These are phyloP conservation scores for Chaetomidium leptoderma DNA, from an alignment of 495 filamentous ascomycete genomes.

Conservation along the genomic window DNA sequence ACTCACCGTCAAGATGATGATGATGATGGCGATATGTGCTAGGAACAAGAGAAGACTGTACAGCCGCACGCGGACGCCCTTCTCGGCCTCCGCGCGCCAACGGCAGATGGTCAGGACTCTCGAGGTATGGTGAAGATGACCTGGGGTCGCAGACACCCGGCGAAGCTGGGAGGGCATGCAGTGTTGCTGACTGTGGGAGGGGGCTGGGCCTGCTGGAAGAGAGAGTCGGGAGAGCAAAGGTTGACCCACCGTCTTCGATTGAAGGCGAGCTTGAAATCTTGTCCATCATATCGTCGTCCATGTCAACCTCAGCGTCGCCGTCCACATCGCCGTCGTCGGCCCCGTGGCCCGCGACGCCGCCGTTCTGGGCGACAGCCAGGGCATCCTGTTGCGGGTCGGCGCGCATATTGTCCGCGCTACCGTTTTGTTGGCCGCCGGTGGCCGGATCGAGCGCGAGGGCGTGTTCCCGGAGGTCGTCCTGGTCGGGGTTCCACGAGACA, in stretches of 20 bases:
- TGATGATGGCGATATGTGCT: conserved; percentile 51
- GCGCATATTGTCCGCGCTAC: conserved; percentile 32
- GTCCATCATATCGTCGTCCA: conserved; percentile 93
- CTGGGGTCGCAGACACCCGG: conserved; percentile 31
- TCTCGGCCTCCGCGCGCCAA: conserved; percentile 33
- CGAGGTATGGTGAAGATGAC: conserved; percentile 54
- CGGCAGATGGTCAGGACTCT: conserved; percentile 46
- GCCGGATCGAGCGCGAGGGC: conserved; percentile 8
- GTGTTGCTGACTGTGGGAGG: conserved; percentile 32
- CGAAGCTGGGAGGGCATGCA: conserved; percentile 27
- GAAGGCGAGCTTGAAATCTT: conserved; percentile 97
- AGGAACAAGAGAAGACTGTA: conserved; percentile 16
- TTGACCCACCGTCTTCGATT: conserved; percentile 92
- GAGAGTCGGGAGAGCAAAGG: conserved; percentile 26
- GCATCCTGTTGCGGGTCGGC: conserved; percentile 46
- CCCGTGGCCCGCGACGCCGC: conserved; percentile 50
- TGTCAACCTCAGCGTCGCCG: conserved; percentile 58
- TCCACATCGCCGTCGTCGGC: conserved; percentile 69
- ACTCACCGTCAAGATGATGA: conserved; percentile 63
- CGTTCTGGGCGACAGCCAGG: conserved; percentile 52
- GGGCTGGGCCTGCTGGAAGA: conserved; percentile 42
- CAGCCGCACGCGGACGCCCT: conserved; percentile 33
- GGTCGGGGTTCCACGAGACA: conserved; percentile 47
- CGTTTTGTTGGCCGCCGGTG: conserved; percentile 14
- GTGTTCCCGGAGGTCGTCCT: conserved; percentile 43